These are phyloP conservation scores for Digitaria exilis DNA, from an alignment of 202 grass and related monocot genomes.

Conservation along the genomic window DNA sequence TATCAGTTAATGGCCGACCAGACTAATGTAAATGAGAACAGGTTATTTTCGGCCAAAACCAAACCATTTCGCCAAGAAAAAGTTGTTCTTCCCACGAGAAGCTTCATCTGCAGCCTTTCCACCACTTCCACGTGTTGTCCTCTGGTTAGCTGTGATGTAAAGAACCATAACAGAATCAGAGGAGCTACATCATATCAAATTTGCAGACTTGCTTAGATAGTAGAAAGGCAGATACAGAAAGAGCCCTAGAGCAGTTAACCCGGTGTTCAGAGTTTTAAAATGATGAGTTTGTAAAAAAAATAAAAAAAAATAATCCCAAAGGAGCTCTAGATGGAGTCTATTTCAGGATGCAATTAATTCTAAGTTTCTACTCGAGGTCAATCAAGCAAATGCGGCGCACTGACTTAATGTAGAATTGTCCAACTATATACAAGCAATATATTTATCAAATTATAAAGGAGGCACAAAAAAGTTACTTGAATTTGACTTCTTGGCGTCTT, in stretches of 20 bases:
- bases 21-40: not conserved
- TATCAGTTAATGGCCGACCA: conserved; percentile 2
- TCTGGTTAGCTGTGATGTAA: conserved; percentile 50
- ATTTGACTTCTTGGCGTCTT: conserved; percentile 51
- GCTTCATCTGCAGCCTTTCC: conserved; percentile 50
- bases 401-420: not conserved
- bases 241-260: not conserved
- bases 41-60: conserved; percentile 63
- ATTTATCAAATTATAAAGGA: conserved; percentile 25
- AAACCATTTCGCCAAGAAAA: conserved; percentile 66
- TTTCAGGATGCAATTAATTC: not conserved
- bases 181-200: not conserved
- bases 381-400: not conserved
- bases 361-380: not conserved
- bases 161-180: conserved; percentile 29
- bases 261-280: not conserved
- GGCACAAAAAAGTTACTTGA: conserved; percentile 45
- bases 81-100: conserved; percentile 55
- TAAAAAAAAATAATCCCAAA: not conserved
- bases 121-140: conserved; percentile 11
- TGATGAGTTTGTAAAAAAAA: not conserved
- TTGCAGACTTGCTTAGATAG: not conserved
- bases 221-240: not conserved
- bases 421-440: conserved; percentile 20
- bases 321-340: not conserved